Base-by-base conservation (phyloP, 1,284 basidiomycete genomes). In the Pseudozyma tsukubaensis region DNA sequence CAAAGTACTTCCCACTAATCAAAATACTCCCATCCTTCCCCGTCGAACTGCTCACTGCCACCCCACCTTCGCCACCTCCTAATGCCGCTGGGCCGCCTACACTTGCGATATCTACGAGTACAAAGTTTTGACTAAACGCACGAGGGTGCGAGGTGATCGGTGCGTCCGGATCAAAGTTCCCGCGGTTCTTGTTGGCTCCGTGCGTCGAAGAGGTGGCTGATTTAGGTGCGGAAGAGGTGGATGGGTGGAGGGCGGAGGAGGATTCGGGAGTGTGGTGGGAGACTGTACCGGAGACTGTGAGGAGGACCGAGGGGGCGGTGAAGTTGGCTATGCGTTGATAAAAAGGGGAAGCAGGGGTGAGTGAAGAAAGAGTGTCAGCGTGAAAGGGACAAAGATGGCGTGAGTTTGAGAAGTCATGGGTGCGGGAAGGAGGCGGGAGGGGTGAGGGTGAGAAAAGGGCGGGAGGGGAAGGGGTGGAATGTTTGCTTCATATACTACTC, bases 241-340 rank as follows among this genome's bases (percentile, higher is more conserved):
- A 60, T 4, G 64, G 47, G 16, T 37, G 9, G 14, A 64, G 64
- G 1, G 74, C 74, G 4, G 75, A 75, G 0, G 68, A 59, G 3
- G 78, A 81, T 50, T 75, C 76, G 44, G 82, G 82, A 6, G 80
- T 83, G 54, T 82, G 80, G 58, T 83, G 81, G 34, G 79, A 71
- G 9, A 83, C 82, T 1, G 77, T 76, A 14, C 82, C 82, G 3
- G 76, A 72, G 14, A 82, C 80, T 11, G 60, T 74, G 5, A 83
- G 57, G 18, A 79, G 40, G 4, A 83, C 45, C 10, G 81, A 81
- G 1, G 81, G 81, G 3, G 79, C 50, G 16, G 37, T 53, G 52
- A 69, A 72, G 45, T 47, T 60, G 36, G 56, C 77, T 79, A 57
- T 35, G n/a, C n/a, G n/a, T 12, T 12, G 43, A 10, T 29, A 42